A percentile compares a stretch with the other conserved stretches of the same genome.
These are phyloP conservation scores for Phytopythium kandeliae DNA, from an alignment of 352 stramenopile species.

Conservation along the genomic window DNA sequence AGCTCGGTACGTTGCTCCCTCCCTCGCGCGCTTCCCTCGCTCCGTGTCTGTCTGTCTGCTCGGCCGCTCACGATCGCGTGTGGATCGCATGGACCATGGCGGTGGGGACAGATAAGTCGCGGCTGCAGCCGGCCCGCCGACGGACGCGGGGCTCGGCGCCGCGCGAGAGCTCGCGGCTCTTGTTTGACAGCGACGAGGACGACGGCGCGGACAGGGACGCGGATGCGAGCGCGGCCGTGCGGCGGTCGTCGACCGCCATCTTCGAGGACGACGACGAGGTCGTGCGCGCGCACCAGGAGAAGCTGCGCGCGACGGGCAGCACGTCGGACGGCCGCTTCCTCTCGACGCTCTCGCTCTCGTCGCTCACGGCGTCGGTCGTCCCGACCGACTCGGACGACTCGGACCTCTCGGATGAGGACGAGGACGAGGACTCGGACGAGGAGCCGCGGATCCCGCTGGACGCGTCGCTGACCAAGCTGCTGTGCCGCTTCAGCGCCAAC, in stretches of 20 bases:
- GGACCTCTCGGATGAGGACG: slow-evolving; percentile 23
- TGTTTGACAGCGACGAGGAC: slow-evolving; percentile 17
- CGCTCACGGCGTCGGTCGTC: slow-evolving; percentile 8
- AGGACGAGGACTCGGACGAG: slow-evolving; percentile 18
- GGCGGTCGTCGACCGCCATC: neutral
- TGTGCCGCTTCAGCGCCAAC: slow-evolving; percentile 47
- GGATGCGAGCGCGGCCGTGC: neutral
- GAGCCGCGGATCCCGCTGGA: slow-evolving; percentile 36
- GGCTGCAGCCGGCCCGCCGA: slow-evolving; percentile 14
- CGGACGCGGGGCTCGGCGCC: slow-evolving; percentile 14
- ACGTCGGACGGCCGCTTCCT: slow-evolving; percentile 5
- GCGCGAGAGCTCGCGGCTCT: slow-evolving; percentile 31
- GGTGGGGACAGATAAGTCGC: slow-evolving; percentile 23
- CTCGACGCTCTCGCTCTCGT: slow-evolving; percentile 9
- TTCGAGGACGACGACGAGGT: slow-evolving; percentile 10
- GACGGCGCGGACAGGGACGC: neutral
- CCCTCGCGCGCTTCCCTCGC: neutral
- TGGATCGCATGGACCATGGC: too few relatives aligned
- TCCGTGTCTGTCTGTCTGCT: slow-evolving; percentile 4
- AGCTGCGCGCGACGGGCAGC: slow-evolving; percentile 1
- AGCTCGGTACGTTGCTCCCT: slow-evolving; percentile 22
- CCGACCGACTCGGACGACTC: slow-evolving; percentile 8
- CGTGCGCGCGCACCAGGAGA: slow-evolving; percentile 1
- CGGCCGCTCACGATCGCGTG: too few relatives aligned
- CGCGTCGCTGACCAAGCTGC: slow-evolving; percentile 33